Evolutionary conservation across 2,329 filamentous ascomycete species (phyloP).

Genomic region (Ceratocystis lukuohia): DNA sequence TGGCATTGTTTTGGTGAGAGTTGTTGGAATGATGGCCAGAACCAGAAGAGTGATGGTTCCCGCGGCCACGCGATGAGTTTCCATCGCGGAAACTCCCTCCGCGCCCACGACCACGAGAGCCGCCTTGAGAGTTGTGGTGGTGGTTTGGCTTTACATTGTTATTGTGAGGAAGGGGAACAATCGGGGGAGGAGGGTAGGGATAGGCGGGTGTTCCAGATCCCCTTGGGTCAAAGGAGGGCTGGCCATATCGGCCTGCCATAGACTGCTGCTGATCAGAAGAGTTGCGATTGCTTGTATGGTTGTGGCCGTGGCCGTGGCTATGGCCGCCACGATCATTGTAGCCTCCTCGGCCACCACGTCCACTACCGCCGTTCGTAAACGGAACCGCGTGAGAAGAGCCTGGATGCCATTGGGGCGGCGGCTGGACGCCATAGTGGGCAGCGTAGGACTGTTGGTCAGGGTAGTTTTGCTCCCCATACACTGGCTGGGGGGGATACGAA

Average conservation of each 20-base stretch:
- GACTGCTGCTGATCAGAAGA: constrained; percentile 17
- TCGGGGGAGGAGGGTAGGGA: constrained; percentile 30
- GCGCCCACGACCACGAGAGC: constrained; percentile 26
- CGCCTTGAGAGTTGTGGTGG: constrained; percentile 22
- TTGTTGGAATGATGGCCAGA: constrained; percentile 27
- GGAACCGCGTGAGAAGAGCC: constrained; percentile 26
- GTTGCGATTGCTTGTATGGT: neutral
- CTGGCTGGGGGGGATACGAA: constrained; percentile 33
- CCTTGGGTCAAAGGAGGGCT: constrained; percentile 16
- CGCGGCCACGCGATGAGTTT: constrained; percentile 29
- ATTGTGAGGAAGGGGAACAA: constrained; percentile 22
- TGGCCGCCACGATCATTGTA: constrained; percentile 34
- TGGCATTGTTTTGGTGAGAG: constrained; percentile 25
- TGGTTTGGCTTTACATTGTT: constrained; percentile 25
- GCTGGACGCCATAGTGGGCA: constrained; percentile 28
- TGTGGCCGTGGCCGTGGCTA: constrained; percentile 1
- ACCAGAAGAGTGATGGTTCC: constrained; percentile 37
- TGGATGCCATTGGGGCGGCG: constrained; percentile 27
- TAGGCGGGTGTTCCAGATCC: constrained; percentile 24
- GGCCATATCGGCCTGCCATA: constrained; percentile 14
- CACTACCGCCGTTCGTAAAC: constrained; percentile 17
- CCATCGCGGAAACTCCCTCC: constrained; percentile 29
- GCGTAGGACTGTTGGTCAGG: constrained; percentile 25
- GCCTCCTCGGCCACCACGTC: constrained; percentile 30
- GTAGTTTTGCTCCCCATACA: constrained; percentile 32